Conservation (phyloP, 2,329 filamentous ascomycete species). For the Pseudogymnoascus sp. region DNA sequence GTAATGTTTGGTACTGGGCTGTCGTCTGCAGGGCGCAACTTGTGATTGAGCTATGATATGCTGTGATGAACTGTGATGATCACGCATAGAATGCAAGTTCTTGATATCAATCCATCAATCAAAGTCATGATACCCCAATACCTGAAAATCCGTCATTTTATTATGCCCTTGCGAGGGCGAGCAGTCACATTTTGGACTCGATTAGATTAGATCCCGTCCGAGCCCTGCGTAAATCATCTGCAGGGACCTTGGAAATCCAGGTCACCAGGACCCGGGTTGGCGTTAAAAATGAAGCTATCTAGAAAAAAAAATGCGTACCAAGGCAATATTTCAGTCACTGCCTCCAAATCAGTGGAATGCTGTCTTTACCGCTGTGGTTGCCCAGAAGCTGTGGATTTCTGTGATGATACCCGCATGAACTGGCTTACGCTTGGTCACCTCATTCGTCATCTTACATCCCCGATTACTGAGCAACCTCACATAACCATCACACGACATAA, state of each 20-base stretch:
- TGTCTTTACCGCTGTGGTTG: neutral
- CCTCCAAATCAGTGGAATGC: neutral
- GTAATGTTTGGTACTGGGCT: neutral
- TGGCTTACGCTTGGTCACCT: neutral
- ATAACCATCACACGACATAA: constrained; percentile 1
- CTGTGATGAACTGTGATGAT: neutral
- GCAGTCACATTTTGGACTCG: neutral
- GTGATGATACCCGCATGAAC: neutral
- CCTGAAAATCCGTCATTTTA: neutral
- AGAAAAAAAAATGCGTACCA: neutral
- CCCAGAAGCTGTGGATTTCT: neutral
- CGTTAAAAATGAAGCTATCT: neutral
- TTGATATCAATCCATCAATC: neutral
- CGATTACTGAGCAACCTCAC: neutral
- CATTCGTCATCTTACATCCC: neutral
- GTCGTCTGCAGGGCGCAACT: neutral
- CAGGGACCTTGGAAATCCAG: neutral
- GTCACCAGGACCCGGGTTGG: no score
- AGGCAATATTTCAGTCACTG: neutral
- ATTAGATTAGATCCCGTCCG: neutral
- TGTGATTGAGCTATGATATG: neutral
- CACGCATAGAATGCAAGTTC: neutral
- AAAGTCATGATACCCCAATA: neutral
- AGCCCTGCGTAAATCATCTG: neutral
- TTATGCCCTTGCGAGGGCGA: neutral